phyloP scores from a whole-genome alignment of 164 flowering plant genomes.

The Kalanchoe fedtschenkoi region DNA sequence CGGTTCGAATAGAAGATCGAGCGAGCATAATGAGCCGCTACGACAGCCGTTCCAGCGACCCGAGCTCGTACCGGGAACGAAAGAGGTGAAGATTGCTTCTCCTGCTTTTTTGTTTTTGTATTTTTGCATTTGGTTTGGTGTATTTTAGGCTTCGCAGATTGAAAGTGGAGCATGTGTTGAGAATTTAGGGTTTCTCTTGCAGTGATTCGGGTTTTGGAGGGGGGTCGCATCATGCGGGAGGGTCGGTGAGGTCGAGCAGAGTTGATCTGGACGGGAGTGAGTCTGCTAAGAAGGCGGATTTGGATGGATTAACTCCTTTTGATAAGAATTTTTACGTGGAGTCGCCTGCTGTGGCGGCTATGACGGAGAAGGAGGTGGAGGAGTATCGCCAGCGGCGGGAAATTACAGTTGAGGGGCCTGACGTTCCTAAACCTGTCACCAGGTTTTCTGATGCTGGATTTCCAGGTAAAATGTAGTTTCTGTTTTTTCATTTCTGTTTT shows the following conservation, averaged over 20 bases:
- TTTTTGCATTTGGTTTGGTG: not conserved
- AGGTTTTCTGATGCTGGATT: slow-evolving; percentile 64
- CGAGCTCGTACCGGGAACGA: slow-evolving; percentile 85
- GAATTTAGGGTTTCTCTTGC: slow-evolving; percentile 7
- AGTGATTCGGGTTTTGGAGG: slow-evolving; percentile 70
- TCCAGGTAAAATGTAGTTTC: slow-evolving; percentile 49
- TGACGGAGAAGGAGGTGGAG: slow-evolving; percentile 82
- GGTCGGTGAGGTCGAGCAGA: slow-evolving; percentile 32
- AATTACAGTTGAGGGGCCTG: slow-evolving; percentile 88
- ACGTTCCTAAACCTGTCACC: slow-evolving; percentile 83
- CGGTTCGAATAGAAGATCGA: not conserved
- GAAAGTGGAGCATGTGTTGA: not conserved
- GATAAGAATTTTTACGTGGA: slow-evolving; percentile 96
- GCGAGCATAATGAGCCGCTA: slow-evolving; percentile 60
- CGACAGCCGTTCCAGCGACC: slow-evolving; percentile 84
- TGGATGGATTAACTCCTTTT: slow-evolving; percentile 79
- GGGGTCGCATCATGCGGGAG: slow-evolving; percentile 14
- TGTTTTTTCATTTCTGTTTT: not conserved
- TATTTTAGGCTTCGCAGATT: too few species aligned
- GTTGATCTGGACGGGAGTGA: slow-evolving; percentile 33
- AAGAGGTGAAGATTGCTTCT: slow-evolving; percentile 47
- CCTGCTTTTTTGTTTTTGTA: not conserved
- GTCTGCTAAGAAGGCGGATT: slow-evolving; percentile 47
- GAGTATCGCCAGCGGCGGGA: slow-evolving; percentile 62
- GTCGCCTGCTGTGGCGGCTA: slow-evolving; percentile 56